These are phyloP conservation scores for Mycena sp. DNA, from an alignment of 1,284 basidiomycete species.

Conservation along the genomic window DNA sequence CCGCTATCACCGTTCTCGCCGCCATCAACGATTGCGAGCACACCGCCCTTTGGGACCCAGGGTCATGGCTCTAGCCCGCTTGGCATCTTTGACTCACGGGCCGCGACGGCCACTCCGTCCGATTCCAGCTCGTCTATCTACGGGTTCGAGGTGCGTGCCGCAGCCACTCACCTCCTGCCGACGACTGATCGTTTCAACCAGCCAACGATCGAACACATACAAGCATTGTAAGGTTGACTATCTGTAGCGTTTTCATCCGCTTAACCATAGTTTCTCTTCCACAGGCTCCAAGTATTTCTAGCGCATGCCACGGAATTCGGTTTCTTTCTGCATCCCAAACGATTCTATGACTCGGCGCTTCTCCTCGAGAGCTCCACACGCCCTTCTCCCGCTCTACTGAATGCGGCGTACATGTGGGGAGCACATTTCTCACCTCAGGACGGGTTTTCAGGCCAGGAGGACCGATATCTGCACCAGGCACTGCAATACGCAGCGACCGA, in stretches of 20 bases:
- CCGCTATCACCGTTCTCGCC: constrained; percentile 52
- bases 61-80: constrained; percentile 17
- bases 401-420: constrained; percentile 60
- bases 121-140: constrained; percentile 15
- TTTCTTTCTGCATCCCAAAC: constrained; percentile 56
- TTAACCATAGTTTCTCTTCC: no score
- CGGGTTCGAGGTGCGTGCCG: constrained; percentile 3
- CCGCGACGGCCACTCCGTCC: neutral
- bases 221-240: constrained; percentile 9
- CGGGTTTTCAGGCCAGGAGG: constrained; percentile 46
- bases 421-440: constrained; percentile 55
- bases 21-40: constrained; percentile 42
- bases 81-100: constrained; percentile 21
- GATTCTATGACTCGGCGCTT: constrained; percentile 36
- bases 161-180: neutral
- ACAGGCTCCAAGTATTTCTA: constrained; percentile 53
- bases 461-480: constrained; percentile 52
- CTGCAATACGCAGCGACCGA: constrained; percentile 52
- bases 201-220: neutral
- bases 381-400: constrained; percentile 50
- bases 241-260: neutral
- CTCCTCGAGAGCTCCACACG: neutral
- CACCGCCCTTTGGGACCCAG: constrained; percentile 8
- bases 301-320: constrained; percentile 54
- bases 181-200: neutral